Conservation (phyloP, 2,329 filamentous ascomycete genomes). For the Elsinoe fawcettii region DNA sequence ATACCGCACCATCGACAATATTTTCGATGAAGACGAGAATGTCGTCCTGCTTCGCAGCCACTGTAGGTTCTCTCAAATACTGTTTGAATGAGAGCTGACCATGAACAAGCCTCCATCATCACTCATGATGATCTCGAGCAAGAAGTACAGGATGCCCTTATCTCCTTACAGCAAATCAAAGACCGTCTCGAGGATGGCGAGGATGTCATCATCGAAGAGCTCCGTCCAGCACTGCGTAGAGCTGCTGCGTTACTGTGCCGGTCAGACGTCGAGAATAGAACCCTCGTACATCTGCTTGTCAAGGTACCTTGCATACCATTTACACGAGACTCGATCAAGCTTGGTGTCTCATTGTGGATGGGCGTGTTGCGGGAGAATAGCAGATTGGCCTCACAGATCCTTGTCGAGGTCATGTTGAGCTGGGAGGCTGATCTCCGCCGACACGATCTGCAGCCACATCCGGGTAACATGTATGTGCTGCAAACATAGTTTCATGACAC, state of each 20-base stretch:
- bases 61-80: neutral
- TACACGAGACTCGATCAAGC: conserved; percentile 88
- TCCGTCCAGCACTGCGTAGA: conserved; percentile 73
- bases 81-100: neutral
- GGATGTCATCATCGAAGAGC: conserved; percentile 61
- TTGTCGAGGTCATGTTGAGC: conserved; percentile 79
- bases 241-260: conserved; percentile 82
- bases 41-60: conserved; percentile 22
- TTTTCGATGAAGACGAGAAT: conserved; percentile 60
- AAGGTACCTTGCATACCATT: conserved; percentile 89
- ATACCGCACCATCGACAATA: conserved; percentile 76
- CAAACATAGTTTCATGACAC: neutral
- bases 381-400: conserved; percentile 72
- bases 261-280: conserved; percentile 63
- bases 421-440: conserved; percentile 70
- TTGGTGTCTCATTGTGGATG: conserved; percentile 92
- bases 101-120: neutral
- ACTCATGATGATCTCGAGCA: conserved; percentile 14
- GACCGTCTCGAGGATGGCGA: conserved; percentile 61
- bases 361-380: conserved; percentile 96
- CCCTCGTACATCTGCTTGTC: conserved; percentile 79
- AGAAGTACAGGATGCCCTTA: conserved; percentile 40
- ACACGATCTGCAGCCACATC: neutral
- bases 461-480: neutral
- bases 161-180: conserved; percentile 64